These are phyloP conservation scores for Ploettnerulaceae sp. DNA, from an alignment of 2,329 filamentous ascomycete species.

Conservation along the genomic window DNA sequence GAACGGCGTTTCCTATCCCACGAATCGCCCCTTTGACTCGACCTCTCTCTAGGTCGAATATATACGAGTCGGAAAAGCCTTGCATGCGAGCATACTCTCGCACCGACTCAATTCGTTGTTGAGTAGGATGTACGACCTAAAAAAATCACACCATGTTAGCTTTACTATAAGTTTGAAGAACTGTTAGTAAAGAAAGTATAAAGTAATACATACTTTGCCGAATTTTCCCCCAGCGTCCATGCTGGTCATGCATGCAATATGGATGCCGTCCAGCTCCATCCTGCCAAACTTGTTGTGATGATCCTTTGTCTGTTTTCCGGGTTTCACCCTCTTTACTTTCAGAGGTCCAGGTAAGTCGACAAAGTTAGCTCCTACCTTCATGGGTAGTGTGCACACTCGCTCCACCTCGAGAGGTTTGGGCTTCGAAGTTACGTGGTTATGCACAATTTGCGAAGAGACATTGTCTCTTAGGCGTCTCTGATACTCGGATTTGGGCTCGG, in stretches of 20 bases:
- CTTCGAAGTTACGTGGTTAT: conserved; percentile 11
- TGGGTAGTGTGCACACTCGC: conserved; percentile 10
- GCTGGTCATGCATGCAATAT: background rate
- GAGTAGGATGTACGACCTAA: conserved; percentile 14
- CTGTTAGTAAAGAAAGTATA: no score
- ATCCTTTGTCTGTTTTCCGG: background rate
- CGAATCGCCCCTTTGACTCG: conserved; percentile 4
- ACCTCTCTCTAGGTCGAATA: conserved; percentile 10
- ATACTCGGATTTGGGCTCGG: conserved; percentile 8
- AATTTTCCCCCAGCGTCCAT: background rate
- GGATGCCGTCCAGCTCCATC: background rate
- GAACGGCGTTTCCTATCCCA: conserved; percentile 21
- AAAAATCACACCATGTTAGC: background rate
- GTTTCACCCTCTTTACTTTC: no score
- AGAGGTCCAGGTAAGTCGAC: background rate
- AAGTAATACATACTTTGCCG: conserved; percentile 11
- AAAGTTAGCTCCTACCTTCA: conserved; percentile 9
- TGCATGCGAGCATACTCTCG: conserved; percentile 18
- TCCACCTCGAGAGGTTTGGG: background rate
- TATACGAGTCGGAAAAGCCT: conserved; percentile 18
- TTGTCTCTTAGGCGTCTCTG: conserved; percentile 10
- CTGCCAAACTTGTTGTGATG: conserved; percentile 4
- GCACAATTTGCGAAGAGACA: background rate
- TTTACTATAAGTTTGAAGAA: no score
- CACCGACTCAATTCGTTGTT: conserved; percentile 10